Conservation (phyloP, 805 yeast species). For the Sugiyamaella boreocaroliniensis region DNA sequence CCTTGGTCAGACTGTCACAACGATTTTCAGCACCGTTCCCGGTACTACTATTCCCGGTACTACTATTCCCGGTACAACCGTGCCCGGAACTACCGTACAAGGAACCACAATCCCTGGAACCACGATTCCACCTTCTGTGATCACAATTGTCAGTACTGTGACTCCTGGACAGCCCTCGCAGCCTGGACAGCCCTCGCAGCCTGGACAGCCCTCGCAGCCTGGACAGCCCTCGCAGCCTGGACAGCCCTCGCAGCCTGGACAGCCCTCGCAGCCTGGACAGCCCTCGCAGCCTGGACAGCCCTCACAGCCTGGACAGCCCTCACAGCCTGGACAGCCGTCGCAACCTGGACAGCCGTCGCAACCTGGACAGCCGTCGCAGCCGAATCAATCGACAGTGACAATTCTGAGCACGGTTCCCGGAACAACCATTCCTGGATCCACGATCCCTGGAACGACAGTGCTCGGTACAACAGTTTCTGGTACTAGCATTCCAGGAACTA, state of each 20-base stretch:
- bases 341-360: too few species aligned
- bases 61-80: slow-evolving; percentile 14
- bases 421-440: slow-evolving; percentile 1
- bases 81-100: slow-evolving; percentile 13
- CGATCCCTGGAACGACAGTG: slow-evolving; percentile 12
- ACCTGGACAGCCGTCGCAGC: not conserved
- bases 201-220: not conserved
- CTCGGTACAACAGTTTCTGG: slow-evolving; percentile 7
- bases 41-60: slow-evolving; percentile 16
- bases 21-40: slow-evolving; percentile 8
- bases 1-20: not conserved
- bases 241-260: not conserved
- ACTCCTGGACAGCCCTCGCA: not conserved
- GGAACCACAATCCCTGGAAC: slow-evolving; percentile 8
- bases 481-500: slow-evolving; percentile 12
- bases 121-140: slow-evolving; percentile 2
- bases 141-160: not conserved
- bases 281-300: too few species aligned
- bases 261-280: not conserved
- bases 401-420: slow-evolving; percentile 10
- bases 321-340: too few species aligned
- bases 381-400: not conserved
- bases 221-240: not conserved
- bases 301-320: too few species aligned
- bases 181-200: not conserved